Conservation (phyloP, 164 flowering plant genomes). For the Buxus sempervirens region DNA sequence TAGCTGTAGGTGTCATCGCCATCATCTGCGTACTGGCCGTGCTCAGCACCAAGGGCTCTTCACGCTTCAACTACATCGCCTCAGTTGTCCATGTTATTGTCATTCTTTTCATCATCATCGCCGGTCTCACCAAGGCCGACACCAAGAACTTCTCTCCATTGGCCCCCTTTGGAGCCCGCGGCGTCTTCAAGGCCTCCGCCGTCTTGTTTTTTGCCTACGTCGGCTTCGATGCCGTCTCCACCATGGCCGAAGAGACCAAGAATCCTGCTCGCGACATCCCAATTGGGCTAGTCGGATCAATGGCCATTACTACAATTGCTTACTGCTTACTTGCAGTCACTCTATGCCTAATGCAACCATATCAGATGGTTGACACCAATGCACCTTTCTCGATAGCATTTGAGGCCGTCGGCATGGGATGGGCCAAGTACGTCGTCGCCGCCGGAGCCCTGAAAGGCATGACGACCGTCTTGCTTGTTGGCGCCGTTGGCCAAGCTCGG, state of each 20-base stretch:
- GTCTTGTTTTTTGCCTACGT: constrained; percentile 60
- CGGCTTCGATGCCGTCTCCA: constrained; percentile 62
- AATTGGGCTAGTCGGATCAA: constrained; percentile 62
- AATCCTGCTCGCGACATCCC: constrained; percentile 66
- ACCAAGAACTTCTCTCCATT: constrained; percentile 33
- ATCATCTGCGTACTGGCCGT: constrained; percentile 28
- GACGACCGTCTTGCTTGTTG: constrained; percentile 47
- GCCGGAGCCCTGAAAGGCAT: constrained; percentile 51
- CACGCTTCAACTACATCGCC: constrained; percentile 50
- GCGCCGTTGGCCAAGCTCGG: constrained; percentile 55
- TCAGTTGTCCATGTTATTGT: constrained; percentile 39
- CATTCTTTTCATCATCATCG: constrained; percentile 48
- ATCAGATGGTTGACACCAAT: constrained; percentile 25
- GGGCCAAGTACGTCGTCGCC: constrained; percentile 61
- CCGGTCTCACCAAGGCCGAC: constrained; percentile 48
- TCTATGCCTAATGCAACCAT: constrained; percentile 50
- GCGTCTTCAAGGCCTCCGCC: constrained; percentile 56
- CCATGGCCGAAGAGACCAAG: constrained; percentile 73
- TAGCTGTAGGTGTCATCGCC: constrained; percentile 38
- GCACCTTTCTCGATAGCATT: constrained; percentile 60
- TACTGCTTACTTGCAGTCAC: constrained; percentile 51
- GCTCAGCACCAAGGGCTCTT: constrained; percentile 48
- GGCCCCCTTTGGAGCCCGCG: constrained; percentile 45
- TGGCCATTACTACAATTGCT: constrained; percentile 31
- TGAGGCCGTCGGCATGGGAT: constrained; percentile 37